Evolutionary conservation across 805 yeast species (phyloP), one percentile per base, ranked within the genome.

Genomic region (Lipomyces kockii): DNA sequence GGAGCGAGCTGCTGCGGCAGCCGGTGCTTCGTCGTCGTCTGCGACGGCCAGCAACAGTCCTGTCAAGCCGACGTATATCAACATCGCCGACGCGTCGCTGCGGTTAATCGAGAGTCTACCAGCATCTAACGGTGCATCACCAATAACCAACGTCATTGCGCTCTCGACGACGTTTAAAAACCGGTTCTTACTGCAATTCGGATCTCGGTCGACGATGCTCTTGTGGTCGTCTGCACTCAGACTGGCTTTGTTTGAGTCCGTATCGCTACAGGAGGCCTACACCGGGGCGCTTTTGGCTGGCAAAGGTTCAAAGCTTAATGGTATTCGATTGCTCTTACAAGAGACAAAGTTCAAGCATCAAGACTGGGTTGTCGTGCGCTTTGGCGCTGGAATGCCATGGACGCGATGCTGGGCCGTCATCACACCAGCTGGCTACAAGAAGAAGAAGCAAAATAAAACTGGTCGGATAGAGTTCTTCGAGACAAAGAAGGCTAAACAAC

Each of bases 341-440:
- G 97, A 90, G 71, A 89, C 95, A 22, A 89, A 94, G 75, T 90
- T 87, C 76, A 86, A 86, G 67, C 95, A 92, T 75, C 97, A 91
- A 78, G 97, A 93, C 74, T 94, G 97, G 98, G 92, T 90, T 55
- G 85, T 92, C 76, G 97, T 95, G 20, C 83, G 98, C 71, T 95
- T 94, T 78, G 98, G 99, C 22, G 86, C 95, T 9, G 99, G 99
- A 29, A 91, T 92, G 97, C 97, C 98, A 1, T 95, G 98, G 98
- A 90, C 89, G 76, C 84, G 97, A 67, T 94, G 97, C 76, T 95
- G 86, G 81, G 94, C 97, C 2, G 97, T 93, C 11, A 85, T 94
- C 65, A 93, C 72, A 80, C 92, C 73, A 71, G 81, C 51, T 75
- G 83, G 72, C 35, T 68, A 74, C 87, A 85, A 79, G 77, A 79